Evolutionary conservation across 495 filamentous ascomycete genomes (phyloP).

Genomic region (Aspergillus mulundensis): DNA sequence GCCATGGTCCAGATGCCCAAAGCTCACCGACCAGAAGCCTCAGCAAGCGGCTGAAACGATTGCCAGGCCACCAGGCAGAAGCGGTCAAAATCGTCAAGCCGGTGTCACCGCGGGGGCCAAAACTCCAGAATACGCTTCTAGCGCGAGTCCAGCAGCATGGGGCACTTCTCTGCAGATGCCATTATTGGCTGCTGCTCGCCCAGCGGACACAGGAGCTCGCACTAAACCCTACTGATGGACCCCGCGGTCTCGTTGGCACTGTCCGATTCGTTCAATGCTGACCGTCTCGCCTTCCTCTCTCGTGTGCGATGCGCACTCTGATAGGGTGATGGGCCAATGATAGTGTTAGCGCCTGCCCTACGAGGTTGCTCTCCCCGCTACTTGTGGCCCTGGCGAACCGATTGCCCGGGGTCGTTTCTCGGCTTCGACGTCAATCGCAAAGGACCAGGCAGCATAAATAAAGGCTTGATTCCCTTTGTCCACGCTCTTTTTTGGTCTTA

Average conservation of each 20-base stretch:
- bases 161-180: not conserved
- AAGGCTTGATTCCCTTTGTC: not conserved
- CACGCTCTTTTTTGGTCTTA: not conserved
- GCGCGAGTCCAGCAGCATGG: not conserved
- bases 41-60: not conserved
- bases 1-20: not conserved
- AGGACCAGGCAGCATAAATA: conserved; percentile 5
- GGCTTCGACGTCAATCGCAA: conserved; percentile 1
- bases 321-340: conserved; percentile 6
- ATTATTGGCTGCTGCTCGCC: not conserved
- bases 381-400: conserved; percentile 5
- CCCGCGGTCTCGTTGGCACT: conserved; percentile 12
- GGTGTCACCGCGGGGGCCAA: conserved; percentile 17
- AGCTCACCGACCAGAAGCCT: conserved; percentile 8
- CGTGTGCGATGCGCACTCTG: not conserved
- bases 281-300: conserved; percentile 5
- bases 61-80: conserved; percentile 6
- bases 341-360: conserved; percentile 16
- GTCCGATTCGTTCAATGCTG: conserved; percentile 12
- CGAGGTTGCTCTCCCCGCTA: conserved; percentile 5
- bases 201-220: conserved; percentile 8
- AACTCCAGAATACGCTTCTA: conserved; percentile 1
- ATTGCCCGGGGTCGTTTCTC: conserved; percentile 4
- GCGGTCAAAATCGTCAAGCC: conserved; percentile 12
- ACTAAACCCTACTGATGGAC: conserved; percentile 19